phyloP scores from a whole-genome alignment of 2,329 filamentous ascomycete genomes.

The Knufia petricola region DNA sequence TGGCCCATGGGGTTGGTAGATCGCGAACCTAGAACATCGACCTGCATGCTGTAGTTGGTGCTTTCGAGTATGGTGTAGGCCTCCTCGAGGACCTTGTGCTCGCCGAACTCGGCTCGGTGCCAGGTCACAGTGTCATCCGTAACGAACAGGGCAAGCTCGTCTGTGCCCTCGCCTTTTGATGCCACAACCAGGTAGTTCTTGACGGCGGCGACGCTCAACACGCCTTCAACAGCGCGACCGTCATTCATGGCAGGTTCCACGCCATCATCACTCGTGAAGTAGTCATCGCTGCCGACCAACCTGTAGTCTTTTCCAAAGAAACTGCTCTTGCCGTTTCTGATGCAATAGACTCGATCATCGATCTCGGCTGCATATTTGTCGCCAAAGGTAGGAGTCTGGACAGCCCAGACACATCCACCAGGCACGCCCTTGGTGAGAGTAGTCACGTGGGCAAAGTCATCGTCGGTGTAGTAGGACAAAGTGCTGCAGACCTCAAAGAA shows the following conservation, averaged over 20 bases:
- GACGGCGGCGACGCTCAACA: slow-evolving; percentile 71
- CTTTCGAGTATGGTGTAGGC: slow-evolving; percentile 92
- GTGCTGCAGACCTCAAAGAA: slow-evolving; percentile 47
- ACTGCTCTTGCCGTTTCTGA: slow-evolving; percentile 64
- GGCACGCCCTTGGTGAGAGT: slow-evolving; percentile 52
- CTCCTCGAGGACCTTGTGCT: slow-evolving; percentile 72
- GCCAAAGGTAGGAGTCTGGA: slow-evolving; percentile 59
- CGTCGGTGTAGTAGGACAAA: slow-evolving; percentile 62
- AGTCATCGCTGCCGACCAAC: slow-evolving; percentile 72
- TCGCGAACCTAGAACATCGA: slow-evolving; percentile 71
- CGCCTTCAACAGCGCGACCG: slow-evolving; percentile 63
- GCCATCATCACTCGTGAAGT: slow-evolving; percentile 53
- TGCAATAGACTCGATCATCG: slow-evolving; percentile 64
- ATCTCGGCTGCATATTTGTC: slow-evolving; percentile 48
- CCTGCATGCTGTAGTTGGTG: slow-evolving; percentile 94
- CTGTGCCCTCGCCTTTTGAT: slow-evolving; percentile 65
- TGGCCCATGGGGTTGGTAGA: slow-evolving; percentile 67
- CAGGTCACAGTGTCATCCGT: slow-evolving; percentile 74
- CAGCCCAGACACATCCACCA: slow-evolving; percentile 79
- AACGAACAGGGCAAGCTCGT: slow-evolving; percentile 86
- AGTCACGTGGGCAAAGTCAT: slow-evolving; percentile 67
- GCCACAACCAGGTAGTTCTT: slow-evolving; percentile 83
- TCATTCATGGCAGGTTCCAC: slow-evolving; percentile 68
- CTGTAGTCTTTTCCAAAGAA: slow-evolving; percentile 64
- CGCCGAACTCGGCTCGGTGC: slow-evolving; percentile 84